Percentiles rank a stretch among this genome's conserved stretches.
These are phyloP conservation scores for Leishmania tarentolae DNA, from an alignment of 208 protist genomes.

Conservation along the genomic window DNA sequence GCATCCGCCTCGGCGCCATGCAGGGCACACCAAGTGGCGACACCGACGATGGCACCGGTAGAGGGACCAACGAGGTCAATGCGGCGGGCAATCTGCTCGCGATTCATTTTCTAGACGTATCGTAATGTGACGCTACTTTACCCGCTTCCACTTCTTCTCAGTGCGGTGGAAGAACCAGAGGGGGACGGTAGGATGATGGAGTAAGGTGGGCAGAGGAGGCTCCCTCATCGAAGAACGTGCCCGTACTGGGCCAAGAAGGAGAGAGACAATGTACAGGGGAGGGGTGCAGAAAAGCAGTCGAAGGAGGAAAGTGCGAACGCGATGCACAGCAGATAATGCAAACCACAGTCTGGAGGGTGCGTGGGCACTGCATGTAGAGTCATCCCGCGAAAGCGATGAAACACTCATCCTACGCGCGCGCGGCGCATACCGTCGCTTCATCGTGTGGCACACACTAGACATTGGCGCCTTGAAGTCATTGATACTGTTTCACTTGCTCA, in stretches of 20 bases:
- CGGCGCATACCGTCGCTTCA: background rate
- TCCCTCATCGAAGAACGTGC: background rate
- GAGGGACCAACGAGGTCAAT: constrained; percentile 76
- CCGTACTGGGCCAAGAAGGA: background rate
- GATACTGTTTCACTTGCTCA: background rate
- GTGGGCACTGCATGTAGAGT: background rate
- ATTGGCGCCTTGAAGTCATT: background rate
- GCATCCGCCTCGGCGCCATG: constrained; percentile 75
- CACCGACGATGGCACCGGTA: constrained; percentile 77
- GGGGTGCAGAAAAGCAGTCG: background rate
- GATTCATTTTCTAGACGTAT: constrained; percentile 43
- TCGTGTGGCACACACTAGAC: background rate
- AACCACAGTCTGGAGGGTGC: background rate
- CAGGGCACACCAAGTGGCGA: constrained; percentile 87
- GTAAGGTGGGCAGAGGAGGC: background rate
- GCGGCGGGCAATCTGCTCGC: constrained; percentile 58
- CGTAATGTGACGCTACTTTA: background rate
- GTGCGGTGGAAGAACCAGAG: background rate
- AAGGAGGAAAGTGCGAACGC: background rate
- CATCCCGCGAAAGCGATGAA: background rate
- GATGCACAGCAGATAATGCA: background rate
- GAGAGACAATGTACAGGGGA: background rate
- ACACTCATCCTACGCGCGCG: background rate
- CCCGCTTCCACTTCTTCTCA: background rate
- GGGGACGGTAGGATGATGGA: background rate